These are phyloP conservation scores for Scedosporium dehoogii DNA, from an alignment of 2,329 filamentous ascomycete genomes.

Conservation along the genomic window DNA sequence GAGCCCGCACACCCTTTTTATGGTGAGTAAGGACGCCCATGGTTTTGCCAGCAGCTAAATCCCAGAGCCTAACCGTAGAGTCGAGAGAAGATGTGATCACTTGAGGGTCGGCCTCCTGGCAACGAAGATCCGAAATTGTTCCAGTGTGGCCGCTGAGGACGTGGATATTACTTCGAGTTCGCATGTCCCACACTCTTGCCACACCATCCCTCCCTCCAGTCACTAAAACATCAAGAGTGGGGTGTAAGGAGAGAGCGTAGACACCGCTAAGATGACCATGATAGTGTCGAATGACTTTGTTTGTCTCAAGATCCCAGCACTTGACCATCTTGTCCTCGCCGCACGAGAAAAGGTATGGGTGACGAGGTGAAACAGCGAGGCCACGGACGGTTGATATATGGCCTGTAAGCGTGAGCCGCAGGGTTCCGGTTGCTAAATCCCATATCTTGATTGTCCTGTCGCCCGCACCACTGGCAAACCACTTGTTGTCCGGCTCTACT, in stretches of 20 bases:
- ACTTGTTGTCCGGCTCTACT: conserved; percentile 92
- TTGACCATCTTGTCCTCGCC: conserved; percentile 99
- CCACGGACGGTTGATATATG: conserved; percentile 92
- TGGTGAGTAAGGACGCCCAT: conserved; percentile 96
- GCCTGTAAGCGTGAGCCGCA: conserved; percentile 79
- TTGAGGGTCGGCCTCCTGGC: conserved; percentile 93
- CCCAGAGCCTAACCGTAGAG: conserved; percentile 85
- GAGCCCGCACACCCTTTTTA: conserved; percentile 87
- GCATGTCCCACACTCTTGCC: conserved; percentile 96
- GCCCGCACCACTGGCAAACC: conserved; percentile 92
- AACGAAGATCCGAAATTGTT: conserved; percentile 81
- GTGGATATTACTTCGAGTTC: conserved; percentile 89
- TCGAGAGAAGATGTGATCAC: conserved; percentile 91
- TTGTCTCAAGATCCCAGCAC: conserved; percentile 99
- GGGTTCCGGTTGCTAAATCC: conserved; percentile 82
- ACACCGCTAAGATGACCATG: conserved; percentile 95
- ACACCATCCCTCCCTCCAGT: conserved; percentile 93
- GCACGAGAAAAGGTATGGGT: conserved; percentile 96
- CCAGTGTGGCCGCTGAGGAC: conserved; percentile 84
- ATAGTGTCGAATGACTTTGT: conserved; percentile 96
- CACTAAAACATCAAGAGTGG: conserved; percentile 86
- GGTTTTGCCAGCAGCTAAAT: conserved; percentile 89
- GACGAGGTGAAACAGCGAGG: conserved; percentile 80
- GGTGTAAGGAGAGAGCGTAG: conserved; percentile 87
- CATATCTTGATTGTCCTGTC: conserved; percentile 98